These are phyloP conservation scores for Candolleomyces efflorescens DNA, from an alignment of 768 basidiomycete species.

Conservation along the genomic window DNA sequence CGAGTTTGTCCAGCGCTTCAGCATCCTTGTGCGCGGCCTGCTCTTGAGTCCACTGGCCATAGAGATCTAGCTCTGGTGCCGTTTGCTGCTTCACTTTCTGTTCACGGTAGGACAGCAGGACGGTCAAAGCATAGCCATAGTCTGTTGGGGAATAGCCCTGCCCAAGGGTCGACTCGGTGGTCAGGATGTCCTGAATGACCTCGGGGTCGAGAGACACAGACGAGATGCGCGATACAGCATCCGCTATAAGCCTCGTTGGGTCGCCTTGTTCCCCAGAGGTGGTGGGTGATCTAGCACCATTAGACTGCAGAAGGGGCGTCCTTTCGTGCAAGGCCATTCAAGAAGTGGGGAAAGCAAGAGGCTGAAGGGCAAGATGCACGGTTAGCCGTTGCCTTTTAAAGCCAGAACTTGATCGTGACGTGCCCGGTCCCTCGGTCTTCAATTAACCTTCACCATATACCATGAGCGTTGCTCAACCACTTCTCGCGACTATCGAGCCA, in stretches of 20 bases:
- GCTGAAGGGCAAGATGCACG: background rate
- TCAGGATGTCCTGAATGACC: slow-evolving; percentile 15
- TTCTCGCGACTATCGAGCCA: slow-evolving; percentile 82
- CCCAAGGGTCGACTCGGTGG: slow-evolving; percentile 1
- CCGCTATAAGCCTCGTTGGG: background rate
- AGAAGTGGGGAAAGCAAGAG: background rate
- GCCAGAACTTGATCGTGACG: background rate
- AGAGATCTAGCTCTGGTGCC: slow-evolving; percentile 26
- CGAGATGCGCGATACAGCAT: slow-evolving; percentile 6
- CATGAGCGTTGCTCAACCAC: slow-evolving; percentile 61
- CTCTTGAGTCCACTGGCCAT: slow-evolving; percentile 39
- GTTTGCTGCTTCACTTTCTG: slow-evolving; percentile 14
- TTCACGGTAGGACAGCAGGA: slow-evolving; percentile 32
- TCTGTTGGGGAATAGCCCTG: background rate
- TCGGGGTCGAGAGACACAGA: slow-evolving; percentile 16
- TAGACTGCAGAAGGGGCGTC: background rate
- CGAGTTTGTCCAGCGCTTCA: slow-evolving; percentile 28
- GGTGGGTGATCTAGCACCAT: background rate
- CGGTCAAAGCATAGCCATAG: slow-evolving; percentile 23
- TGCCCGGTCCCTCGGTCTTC: background rate
- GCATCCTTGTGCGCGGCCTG: slow-evolving; percentile 19
- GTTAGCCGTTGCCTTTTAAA: background rate
- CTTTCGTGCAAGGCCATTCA: background rate
- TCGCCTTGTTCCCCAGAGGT: background rate
- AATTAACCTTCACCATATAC: slow-evolving; percentile 12